Evolutionary conservation across 2,329 filamentous ascomycete species (phyloP), one percentile per base, ranked within the genome.

Genomic region (Curvularia lunata): DNA sequence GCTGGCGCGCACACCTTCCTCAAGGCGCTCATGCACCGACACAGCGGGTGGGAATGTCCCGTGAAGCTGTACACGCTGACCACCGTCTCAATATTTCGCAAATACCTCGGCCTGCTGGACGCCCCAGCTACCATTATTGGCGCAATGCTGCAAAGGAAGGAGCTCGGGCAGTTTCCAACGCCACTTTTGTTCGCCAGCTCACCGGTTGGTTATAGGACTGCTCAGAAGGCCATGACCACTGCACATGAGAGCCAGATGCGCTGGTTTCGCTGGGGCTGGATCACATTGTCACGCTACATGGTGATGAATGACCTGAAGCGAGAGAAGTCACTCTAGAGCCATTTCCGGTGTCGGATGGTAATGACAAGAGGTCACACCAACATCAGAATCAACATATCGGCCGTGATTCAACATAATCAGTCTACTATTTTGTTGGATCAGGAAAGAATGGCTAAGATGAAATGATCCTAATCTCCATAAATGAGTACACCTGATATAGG

Each of bases 241-340:
- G 94, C 91, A 27, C 95, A 99, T 80, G 83, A 87, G 79, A 97
- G 92, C 77, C 95, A 99, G 83, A 99, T 99, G 95, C 86, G 91
- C 37, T 99, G 95, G 95, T 99, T 98, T 74, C 86, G 95, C 7
- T 98, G 92, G 85, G 91, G 92, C 2, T 99, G 93, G 92, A 97
- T 99, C 72, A 84, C 86, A 0, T 75, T 97, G 56, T 95, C 92
- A 70, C 84, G 95, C 59, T 99, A 98, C 79, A 98, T 99, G 95
- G 85, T 92, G 56, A 85, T 98, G 30, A 99, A 99, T 77, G 93
- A 98, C 75, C 74, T 99, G 77, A 84, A 82, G 71, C 82, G 82
- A 69, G 86, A 86, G 75, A 84, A 82, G 66, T 67, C 63, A 4
- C 30, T 66, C 21, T 70, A 55, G 56, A 50, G n/a, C 34, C 25